Percentiles rank a stretch among this genome's conserved stretches.
phyloP scores from a whole-genome alignment of 768 basidiomycete species.

The Hypholoma sublateritium region DNA sequence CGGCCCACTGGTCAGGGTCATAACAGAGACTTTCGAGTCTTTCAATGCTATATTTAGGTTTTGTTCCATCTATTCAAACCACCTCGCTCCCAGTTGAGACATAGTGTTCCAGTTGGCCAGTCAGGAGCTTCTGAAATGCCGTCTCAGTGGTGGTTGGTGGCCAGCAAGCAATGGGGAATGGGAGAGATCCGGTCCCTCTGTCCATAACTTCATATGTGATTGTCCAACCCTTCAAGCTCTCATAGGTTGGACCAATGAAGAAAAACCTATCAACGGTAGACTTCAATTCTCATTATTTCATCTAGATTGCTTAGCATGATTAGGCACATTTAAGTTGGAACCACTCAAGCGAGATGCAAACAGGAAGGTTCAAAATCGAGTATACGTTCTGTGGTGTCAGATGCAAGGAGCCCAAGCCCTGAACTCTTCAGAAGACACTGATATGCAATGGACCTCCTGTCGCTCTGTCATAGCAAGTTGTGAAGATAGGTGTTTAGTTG shows the following conservation, averaged over 20 bases:
- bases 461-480: neutral
- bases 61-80: conserved; percentile 41
- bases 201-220: neutral
- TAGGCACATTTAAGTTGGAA: neutral
- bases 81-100: conserved; percentile 41
- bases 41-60: conserved; percentile 42
- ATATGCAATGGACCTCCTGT: neutral
- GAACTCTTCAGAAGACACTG: neutral
- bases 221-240: neutral
- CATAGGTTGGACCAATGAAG: neutral
- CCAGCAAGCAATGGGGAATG: conserved; percentile 11
- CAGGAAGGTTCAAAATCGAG: neutral
- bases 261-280: neutral
- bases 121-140: conserved; percentile 29
- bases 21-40: conserved; percentile 36
- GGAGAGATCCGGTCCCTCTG: neutral
- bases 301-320: neutral
- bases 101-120: conserved; percentile 32
- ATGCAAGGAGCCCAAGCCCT: neutral
- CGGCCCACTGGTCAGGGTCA: conserved; percentile 25
- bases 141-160: conserved; percentile 32
- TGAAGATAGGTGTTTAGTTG: neutral
- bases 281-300: neutral
- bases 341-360: neutral
- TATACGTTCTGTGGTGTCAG: neutral